Percentiles rank a stretch among this genome's conserved stretches.
phyloP scores from a whole-genome alignment of 169 alveolate species.

The Plasmodium billcollinsi region DNA sequence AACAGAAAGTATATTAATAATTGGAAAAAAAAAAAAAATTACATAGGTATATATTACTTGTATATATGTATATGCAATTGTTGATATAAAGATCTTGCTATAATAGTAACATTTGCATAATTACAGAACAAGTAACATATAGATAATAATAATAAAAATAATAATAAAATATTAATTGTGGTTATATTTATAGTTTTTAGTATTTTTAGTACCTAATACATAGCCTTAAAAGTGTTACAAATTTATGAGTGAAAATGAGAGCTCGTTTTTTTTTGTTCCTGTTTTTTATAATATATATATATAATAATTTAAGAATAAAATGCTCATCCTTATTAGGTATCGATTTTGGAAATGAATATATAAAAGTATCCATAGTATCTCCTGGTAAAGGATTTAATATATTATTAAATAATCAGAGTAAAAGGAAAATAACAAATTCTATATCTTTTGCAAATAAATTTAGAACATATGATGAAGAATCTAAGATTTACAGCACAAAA shows the following conservation, averaged over 20 bases:
- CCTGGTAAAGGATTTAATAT: conserved; percentile 86
- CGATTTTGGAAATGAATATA: conserved; percentile 87
- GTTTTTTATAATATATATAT: conserved; percentile 1
- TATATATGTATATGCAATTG: no score
- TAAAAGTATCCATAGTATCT: conserved; percentile 84
- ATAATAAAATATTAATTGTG: no score
- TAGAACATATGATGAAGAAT: conserved; percentile 82
- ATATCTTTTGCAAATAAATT: conserved; percentile 80
- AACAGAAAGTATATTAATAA: no score
- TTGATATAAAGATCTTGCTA: no score
- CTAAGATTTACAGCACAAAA: conserved; percentile 75
- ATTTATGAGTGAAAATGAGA: conserved; percentile 1
- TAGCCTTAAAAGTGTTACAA: background rate
- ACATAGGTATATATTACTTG: no score
- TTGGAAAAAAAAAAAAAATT: no score
- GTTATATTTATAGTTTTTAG: no score
- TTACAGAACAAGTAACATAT: no score
- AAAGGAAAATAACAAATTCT: conserved; percentile 84
- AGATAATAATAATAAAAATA: no score
- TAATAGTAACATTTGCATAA: no score
- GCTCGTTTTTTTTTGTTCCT: conserved; percentile 6
- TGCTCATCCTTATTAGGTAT: conserved; percentile 80
- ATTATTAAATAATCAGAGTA: conserved; percentile 82
- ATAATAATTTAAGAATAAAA: background rate
- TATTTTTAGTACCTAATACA: background rate